A percentile compares a stretch with the other conserved stretches of the same genome.
These are phyloP conservation scores for Allantophomopsis lycopodina DNA, from an alignment of 2,329 filamentous ascomycete species.

Conservation along the genomic window DNA sequence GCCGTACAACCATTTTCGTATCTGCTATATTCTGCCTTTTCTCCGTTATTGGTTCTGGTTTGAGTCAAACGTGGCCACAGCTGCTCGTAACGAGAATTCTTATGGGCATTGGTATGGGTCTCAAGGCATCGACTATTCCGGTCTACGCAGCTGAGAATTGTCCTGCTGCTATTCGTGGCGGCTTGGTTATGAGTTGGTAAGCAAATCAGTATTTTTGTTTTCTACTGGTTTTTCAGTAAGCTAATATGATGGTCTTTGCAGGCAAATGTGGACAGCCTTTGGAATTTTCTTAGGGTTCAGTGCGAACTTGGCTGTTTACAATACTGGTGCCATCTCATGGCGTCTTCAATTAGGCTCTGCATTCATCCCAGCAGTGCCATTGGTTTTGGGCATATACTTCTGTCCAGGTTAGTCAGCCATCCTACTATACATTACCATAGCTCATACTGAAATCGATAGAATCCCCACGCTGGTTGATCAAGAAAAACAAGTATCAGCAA, in stretches of 20 bases:
- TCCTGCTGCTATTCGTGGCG: conserved; percentile 50
- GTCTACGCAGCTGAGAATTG: conserved; percentile 66
- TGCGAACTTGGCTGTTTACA: conserved; percentile 41
- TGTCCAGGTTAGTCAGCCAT: conserved; percentile 30
- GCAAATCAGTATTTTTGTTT: no score
- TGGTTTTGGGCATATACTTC: conserved; percentile 44
- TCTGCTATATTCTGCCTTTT: no score
- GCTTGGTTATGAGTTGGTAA: conserved; percentile 54
- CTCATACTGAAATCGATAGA: conserved; percentile 1
- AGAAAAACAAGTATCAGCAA: conserved; percentile 2
- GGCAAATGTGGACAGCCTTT: conserved; percentile 49
- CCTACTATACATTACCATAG: not conserved
- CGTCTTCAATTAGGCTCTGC: conserved; percentile 48
- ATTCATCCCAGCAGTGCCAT: conserved; percentile 41
- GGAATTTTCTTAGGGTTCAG: conserved; percentile 46
- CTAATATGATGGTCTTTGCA: conserved; percentile 28
- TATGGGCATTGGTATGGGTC: conserved; percentile 43
- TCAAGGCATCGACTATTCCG: conserved; percentile 55
- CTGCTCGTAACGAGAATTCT: no score
- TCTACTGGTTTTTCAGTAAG: no score
- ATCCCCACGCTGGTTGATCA: conserved; percentile 4
- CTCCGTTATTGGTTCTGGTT: no score
- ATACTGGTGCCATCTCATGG: conserved; percentile 40
- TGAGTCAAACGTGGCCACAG: no score
- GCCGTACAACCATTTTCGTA: no score